Base-by-base conservation (phyloP, 2,329 filamentous ascomycete species). In the Cordyceps javanica region DNA sequence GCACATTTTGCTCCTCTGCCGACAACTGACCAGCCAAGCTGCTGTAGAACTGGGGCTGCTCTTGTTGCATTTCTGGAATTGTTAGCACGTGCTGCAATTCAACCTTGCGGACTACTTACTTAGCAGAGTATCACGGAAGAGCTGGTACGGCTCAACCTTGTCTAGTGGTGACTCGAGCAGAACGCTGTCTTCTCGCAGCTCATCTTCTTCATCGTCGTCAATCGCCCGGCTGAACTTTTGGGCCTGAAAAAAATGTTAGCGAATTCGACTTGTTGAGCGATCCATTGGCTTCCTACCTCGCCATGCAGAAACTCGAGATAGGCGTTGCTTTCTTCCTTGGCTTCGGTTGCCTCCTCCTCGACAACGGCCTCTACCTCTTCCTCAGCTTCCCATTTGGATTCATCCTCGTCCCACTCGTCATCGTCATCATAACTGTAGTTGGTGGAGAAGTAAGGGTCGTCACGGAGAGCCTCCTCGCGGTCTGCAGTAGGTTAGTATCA, bases 301-400 rank as follows among this genome's bases (percentile, higher is more conserved):
- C 95, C 89, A 65, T 93, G 95, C 28, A 99, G 75, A 77, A 99
- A 99, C 64, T 97, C 92, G 48, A 99, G 83, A 70, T 99, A 99
- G 6, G 93, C 91, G 25, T 89, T 88, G 70, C 90, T 94, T 74
- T 97, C 93, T 66, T 97, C 93, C 68, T 91, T 89, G 66, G 86
- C 81, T 61, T 96, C 88, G 3, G 71, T 72, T 14, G 74, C 67
- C 55, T 82, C 82, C 62, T 90, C 89, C 28, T 83, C 83, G 6
- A 57, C 58, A 26, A 85, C 84, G 61, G 84, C 83, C 62, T 83
- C 81, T 25, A 11, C 21, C 59, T 88, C 87, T 38, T 88, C 82
- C 62, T 91, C 89, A 44, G 80, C 86, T 59, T 86, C 84, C 91
- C 91, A 96, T 69, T 89, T 84, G 52, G 84, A 85, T 57, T 91